Evolutionary conservation across 1,284 basidiomycete genomes (phyloP).

Genomic region (Rhodofomes roseus): DNA sequence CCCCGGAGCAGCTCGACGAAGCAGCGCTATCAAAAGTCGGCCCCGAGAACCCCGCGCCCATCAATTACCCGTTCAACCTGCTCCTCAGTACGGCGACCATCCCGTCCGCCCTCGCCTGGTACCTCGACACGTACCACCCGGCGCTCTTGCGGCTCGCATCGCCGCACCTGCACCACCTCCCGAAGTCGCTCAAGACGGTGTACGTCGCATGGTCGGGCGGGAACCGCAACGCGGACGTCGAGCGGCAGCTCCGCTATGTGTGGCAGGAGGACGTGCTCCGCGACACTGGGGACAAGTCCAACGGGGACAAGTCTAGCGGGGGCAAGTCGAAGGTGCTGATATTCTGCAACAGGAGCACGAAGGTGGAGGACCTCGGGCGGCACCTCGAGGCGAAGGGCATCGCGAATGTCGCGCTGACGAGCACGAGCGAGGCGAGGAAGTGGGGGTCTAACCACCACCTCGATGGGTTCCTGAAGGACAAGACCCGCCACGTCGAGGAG

Average conservation of each 20-base stretch:
- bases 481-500: not conserved
- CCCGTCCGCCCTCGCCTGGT: constrained; percentile 67
- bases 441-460: constrained; percentile 74
- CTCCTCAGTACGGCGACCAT: constrained; percentile 87
- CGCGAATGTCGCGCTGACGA: constrained; percentile 60
- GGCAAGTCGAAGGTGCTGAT: constrained; percentile 63
- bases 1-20: constrained; percentile 29
- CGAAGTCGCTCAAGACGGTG: constrained; percentile 63
- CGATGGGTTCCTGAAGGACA: constrained; percentile 58
- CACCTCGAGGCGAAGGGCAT: constrained; percentile 62
- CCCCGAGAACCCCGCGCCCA: constrained; percentile 11
- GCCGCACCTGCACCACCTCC: constrained; percentile 75
- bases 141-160: constrained; percentile 66
- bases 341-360: constrained; percentile 75
- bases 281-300: constrained; percentile 38
- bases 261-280: constrained; percentile 66
- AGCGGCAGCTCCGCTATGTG: constrained; percentile 65
- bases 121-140: constrained; percentile 63
- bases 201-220: constrained; percentile 76
- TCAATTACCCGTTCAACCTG: constrained; percentile 71
- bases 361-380: constrained; percentile 55
- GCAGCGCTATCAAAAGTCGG: constrained; percentile 11
- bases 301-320: constrained; percentile 37
- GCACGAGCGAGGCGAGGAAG: constrained; percentile 49
- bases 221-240: constrained; percentile 75